Evolutionary conservation across 352 stramenopile species (phyloP).

Genomic region (Phytophthora constricta): DNA sequence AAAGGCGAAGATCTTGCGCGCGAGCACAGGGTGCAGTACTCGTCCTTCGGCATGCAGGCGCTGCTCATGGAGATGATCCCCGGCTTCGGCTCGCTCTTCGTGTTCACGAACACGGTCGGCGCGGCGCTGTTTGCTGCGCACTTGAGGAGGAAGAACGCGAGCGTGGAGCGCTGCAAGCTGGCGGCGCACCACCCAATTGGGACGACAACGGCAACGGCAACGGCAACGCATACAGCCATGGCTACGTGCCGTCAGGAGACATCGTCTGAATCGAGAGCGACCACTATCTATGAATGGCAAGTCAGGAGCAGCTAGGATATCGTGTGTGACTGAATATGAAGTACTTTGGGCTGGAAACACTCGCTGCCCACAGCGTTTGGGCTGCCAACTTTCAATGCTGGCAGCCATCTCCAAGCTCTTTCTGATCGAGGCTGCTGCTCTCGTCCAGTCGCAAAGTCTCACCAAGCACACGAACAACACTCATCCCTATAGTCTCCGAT

Average conservation of each 20-base stretch:
- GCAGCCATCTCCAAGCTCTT: slow-evolving; percentile 19
- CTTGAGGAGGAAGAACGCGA: slow-evolving; percentile 52
- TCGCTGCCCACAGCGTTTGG: too few relatives aligned
- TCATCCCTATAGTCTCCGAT: neutral
- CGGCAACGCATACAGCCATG: slow-evolving; percentile 16
- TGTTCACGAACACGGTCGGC: slow-evolving; percentile 78
- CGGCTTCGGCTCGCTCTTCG: slow-evolving; percentile 63
- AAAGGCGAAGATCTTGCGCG: slow-evolving; percentile 55
- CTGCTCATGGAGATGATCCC: slow-evolving; percentile 57
- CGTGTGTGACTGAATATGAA: slow-evolving; percentile 37
- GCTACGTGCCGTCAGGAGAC: slow-evolving; percentile 27
- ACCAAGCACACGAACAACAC: neutral
- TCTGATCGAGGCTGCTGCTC: slow-evolving; percentile 8
- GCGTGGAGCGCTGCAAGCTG: slow-evolving; percentile 13
- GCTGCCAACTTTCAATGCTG: slow-evolving; percentile 5
- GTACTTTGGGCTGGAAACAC: neutral
- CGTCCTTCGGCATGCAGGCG: slow-evolving; percentile 45
- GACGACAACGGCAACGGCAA: slow-evolving; percentile 26
- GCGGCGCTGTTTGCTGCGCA: slow-evolving; percentile 72
- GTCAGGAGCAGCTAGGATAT: slow-evolving; percentile 18
- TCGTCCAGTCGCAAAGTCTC: slow-evolving; percentile 15
- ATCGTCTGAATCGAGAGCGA: slow-evolving; percentile 28
- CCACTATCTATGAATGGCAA: slow-evolving; percentile 3
- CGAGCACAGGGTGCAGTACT: too few relatives aligned
- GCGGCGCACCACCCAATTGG: slow-evolving; percentile 9